Evolutionary conservation across 306 rosid genomes (phyloP).

Genomic region (Quercus cerris): DNA sequence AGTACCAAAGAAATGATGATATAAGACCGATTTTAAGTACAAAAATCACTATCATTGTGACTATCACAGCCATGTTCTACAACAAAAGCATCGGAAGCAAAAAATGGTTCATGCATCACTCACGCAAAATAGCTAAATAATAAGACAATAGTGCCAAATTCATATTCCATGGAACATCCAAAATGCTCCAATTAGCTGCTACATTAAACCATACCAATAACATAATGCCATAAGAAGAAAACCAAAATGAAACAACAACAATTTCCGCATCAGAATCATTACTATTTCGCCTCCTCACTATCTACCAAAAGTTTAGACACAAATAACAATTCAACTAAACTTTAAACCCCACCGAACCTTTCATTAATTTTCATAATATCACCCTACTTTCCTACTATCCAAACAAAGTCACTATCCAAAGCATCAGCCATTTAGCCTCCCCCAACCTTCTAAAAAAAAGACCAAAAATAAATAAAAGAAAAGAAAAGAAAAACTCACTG

Average conservation of each 20-base stretch:
- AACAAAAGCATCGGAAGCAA: too few species aligned
- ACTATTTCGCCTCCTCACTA: background rate
- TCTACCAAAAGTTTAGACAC: slow-evolving; percentile 9
- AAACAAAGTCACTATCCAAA: slow-evolving; percentile 14
- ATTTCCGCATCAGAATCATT: too few species aligned
- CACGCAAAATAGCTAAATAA: background rate
- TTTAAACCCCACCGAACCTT: background rate
- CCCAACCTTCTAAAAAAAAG: too few species aligned
- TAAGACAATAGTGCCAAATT: background rate
- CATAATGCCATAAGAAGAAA: too few species aligned
- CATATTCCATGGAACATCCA: slow-evolving; percentile 10
- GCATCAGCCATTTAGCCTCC: background rate
- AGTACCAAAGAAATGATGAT: too few species aligned
- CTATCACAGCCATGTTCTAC: too few species aligned
- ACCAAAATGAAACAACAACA: too few species aligned
- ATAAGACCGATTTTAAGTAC: too few species aligned
- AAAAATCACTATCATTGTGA: too few species aligned
- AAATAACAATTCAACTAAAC: background rate
- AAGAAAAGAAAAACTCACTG: slow-evolving; percentile 26
- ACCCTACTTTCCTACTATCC: slow-evolving; percentile 6
- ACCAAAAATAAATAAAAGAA: background rate
- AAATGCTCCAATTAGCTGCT: background rate
- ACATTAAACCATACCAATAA: background rate
- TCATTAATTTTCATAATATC: background rate
- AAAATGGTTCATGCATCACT: background rate